phyloP scores from a whole-genome alignment of 2,329 filamentous ascomycete genomes.

The Arachnomyces sp. region DNA sequence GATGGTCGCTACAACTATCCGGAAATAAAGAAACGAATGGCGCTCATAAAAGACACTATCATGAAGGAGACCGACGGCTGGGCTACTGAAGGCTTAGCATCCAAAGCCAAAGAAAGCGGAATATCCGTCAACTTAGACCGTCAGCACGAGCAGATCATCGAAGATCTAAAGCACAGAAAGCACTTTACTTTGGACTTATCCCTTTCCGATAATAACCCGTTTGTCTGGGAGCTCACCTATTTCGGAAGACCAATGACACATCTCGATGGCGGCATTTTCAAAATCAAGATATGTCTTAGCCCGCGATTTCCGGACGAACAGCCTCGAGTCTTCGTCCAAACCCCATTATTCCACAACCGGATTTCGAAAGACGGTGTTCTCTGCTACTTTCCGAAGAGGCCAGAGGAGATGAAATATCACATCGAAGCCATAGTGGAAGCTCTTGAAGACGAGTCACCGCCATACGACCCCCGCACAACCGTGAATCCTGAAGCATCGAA shows the following conservation, averaged over 20 bases:
- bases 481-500: conserved; percentile 81
- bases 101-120: conserved; percentile 59
- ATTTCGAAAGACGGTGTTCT: conserved; percentile 72
- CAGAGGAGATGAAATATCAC: conserved; percentile 73
- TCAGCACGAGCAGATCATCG: conserved; percentile 75
- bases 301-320: conserved; percentile 82
- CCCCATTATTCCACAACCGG: conserved; percentile 78
- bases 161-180: conserved; percentile 64
- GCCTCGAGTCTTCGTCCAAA: conserved; percentile 73
- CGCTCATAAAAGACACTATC: conserved; percentile 60
- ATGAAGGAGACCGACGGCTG: conserved; percentile 65
- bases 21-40: conserved; percentile 62
- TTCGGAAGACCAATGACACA: conserved; percentile 91
- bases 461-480: conserved; percentile 81
- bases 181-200: conserved; percentile 66
- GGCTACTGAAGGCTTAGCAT: conserved; percentile 59
- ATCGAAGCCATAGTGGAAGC: conserved; percentile 74
- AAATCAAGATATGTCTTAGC: conserved; percentile 71
- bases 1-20: conserved; percentile 77
- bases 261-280: conserved; percentile 83
- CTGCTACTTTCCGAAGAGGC: conserved; percentile 67
- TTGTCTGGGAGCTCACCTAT: conserved; percentile 81
- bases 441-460: conserved; percentile 79
- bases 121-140: conserved; percentile 75
- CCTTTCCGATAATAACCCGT: conserved; percentile 74